Evolutionary conservation across 2,329 filamentous ascomycete genomes (phyloP).

Genomic region (Colletotrichum incanum): DNA sequence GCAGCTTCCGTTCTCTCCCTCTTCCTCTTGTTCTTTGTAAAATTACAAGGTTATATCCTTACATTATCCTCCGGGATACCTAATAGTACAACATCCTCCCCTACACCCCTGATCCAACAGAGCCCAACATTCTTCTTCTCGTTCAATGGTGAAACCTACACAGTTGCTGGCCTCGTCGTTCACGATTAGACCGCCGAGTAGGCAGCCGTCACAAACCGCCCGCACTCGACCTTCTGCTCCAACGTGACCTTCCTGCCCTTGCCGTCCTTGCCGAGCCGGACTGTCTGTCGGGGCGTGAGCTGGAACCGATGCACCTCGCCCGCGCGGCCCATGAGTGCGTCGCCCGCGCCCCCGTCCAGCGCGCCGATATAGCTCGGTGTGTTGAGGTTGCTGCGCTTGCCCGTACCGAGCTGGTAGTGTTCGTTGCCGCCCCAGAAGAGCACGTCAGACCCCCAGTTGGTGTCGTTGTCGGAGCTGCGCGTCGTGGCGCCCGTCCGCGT

Average conservation of each 20-base stretch:
- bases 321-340: slow-evolving; percentile 71
- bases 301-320: slow-evolving; percentile 82
- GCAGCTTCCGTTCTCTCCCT: not conserved
- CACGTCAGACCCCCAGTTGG: slow-evolving; percentile 90
- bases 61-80: slow-evolving; percentile 17
- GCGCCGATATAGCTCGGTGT: slow-evolving; percentile 85
- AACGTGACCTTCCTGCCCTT: slow-evolving; percentile 80
- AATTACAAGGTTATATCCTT: slow-evolving; percentile 39
- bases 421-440: slow-evolving; percentile 97
- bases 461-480: slow-evolving; percentile 74
- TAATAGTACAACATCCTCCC: slow-evolving; percentile 13
- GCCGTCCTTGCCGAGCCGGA: slow-evolving; percentile 72
- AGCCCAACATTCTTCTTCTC: not conserved
- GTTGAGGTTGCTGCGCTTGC: slow-evolving; percentile 85
- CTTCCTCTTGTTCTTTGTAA: not conserved
- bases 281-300: slow-evolving; percentile 83
- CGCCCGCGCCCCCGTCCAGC: slow-evolving; percentile 74
- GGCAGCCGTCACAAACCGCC: slow-evolving; percentile 84
- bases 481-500: slow-evolving; percentile 74
- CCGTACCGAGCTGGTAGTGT: slow-evolving; percentile 92
- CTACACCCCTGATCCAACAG: not conserved
- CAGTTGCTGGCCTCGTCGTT: slow-evolving; percentile 7
- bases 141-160: slow-evolving; percentile 24
- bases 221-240: slow-evolving; percentile 92
- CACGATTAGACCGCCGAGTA: slow-evolving; percentile 74